Conservation (phyloP, 495 filamentous ascomycete genomes). For the Talaromyces borbonicus region DNA sequence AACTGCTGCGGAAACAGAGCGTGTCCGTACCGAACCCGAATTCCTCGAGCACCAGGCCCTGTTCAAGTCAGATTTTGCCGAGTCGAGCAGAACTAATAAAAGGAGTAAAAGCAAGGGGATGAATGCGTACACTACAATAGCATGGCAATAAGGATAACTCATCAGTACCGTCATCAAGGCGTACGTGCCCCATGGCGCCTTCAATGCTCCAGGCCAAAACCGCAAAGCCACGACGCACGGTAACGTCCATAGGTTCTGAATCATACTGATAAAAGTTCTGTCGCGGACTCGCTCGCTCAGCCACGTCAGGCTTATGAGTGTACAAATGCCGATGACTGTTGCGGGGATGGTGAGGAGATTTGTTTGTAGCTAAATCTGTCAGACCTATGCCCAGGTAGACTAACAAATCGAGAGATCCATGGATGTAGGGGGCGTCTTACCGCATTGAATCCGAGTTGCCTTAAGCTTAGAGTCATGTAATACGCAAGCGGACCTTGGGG, state of each 20-base stretch:
- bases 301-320: conserved; percentile 28
- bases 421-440: conserved; percentile 16
- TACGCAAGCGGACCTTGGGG: conserved; percentile 3
- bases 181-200: conserved; percentile 12
- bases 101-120: neutral
- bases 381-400: no score
- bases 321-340: conserved; percentile 51
- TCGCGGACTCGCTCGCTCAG: conserved; percentile 34
- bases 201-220: conserved; percentile 23
- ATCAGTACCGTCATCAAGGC: conserved; percentile 10
- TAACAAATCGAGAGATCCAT: neutral
- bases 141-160: conserved; percentile 23
- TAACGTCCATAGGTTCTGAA: conserved; percentile 42
- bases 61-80: conserved; percentile 9
- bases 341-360: conserved; percentile 52
- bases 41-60: conserved; percentile 15
- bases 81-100: neutral
- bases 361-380: conserved; percentile 37
- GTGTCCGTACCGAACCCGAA: conserved; percentile 22
- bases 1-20: conserved; percentile 20
- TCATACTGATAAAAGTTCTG: conserved; percentile 34
- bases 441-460: conserved; percentile 45
- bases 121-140: conserved; percentile 1
- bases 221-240: conserved; percentile 43
- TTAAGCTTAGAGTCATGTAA: conserved; percentile 48